Base-by-base conservation (phyloP, 1,284 basidiomycete genomes). In the Meira miltonrushii region DNA sequence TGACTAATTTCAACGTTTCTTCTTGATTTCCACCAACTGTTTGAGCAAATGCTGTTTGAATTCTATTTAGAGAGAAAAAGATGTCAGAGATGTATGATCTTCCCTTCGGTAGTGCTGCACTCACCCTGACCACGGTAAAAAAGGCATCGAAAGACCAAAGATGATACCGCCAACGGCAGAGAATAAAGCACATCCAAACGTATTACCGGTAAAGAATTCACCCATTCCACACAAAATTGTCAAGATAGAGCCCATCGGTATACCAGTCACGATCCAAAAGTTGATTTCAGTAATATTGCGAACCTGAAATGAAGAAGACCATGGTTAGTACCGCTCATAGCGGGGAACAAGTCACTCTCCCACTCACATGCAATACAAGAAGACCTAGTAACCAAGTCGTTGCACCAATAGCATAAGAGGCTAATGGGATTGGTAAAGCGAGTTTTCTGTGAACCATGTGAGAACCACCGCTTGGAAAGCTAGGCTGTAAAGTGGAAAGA, bases 151-250 rank as follows among this genome's bases (percentile, higher is more conserved):
- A 4, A 50, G 48, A 50, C 48, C 48, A 38, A 50, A 28, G 15
- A 50, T 50, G 23, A 50, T 50, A 4, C 5, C 3, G 3, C 17
- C 48, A n/a, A 50, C 48, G 4, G 13, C 2, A 15, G 23, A 50
- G 23, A 25, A 50, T 28, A 50, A 23, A 25, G 48, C 48, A 28
- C 17, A 17, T n/a, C 48, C 48, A 50, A 50, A 50, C 23, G 48
- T 50, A 23, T 50, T 50, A 50, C 48, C 48, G 2, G 48, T 25
- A 23, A 50, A 50, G n/a, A 50, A 38, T 38, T 50, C 48, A 38
- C 48, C 48, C 15, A 50, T 23, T 50, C 48, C 48, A 38, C 48
- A 50, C 9, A 50, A 23, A n/a, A 50, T 15, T 17, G 23, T 17
- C 6, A 50, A 28, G 7, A 50, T 3, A 4, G 23, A 25, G 7